These are phyloP conservation scores for Gentiana macrophylla DNA, from an alignment of 257 asterid species.

Conservation along the genomic window DNA sequence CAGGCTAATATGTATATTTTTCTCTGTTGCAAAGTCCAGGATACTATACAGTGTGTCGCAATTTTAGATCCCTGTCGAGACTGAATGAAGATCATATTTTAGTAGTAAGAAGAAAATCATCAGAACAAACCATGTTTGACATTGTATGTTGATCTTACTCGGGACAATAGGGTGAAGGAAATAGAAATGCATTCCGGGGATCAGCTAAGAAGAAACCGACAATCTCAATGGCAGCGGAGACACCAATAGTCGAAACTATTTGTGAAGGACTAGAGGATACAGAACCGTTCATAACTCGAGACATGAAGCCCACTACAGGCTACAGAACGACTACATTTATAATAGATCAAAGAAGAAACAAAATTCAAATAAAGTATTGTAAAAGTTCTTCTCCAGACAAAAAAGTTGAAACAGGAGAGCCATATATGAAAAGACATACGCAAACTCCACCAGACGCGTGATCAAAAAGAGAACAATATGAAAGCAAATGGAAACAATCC, in stretches of 20 bases:
- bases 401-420: too few species aligned
- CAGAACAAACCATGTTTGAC: not conserved
- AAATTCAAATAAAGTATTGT: too few species aligned
- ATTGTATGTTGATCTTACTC: conserved; percentile 31
- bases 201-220: conserved; percentile 58
- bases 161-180: conserved; percentile 58
- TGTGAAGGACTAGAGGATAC: conserved; percentile 37
- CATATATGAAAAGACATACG: too few species aligned
- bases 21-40: conserved; percentile 50
- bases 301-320: conserved; percentile 58
- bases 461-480: too few species aligned
- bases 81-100: conserved; percentile 19
- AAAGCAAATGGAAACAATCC: too few species aligned
- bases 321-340: conserved; percentile 15
- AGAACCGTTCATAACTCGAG: conserved; percentile 36
- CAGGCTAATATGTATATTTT: conserved; percentile 45
- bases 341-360: not conserved
- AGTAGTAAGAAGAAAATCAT: conserved; percentile 1
- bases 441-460: too few species aligned
- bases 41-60: conserved; percentile 42
- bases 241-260: conserved; percentile 43
- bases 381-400: too few species aligned
- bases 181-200: conserved; percentile 64
- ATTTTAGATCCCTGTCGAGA: conserved; percentile 55
- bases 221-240: conserved; percentile 50